Percentiles rank a stretch among this genome's conserved stretches.
Conservation (phyloP, 768 basidiomycete genomes). For the Trichaptum fuscoviolaceum region DNA sequence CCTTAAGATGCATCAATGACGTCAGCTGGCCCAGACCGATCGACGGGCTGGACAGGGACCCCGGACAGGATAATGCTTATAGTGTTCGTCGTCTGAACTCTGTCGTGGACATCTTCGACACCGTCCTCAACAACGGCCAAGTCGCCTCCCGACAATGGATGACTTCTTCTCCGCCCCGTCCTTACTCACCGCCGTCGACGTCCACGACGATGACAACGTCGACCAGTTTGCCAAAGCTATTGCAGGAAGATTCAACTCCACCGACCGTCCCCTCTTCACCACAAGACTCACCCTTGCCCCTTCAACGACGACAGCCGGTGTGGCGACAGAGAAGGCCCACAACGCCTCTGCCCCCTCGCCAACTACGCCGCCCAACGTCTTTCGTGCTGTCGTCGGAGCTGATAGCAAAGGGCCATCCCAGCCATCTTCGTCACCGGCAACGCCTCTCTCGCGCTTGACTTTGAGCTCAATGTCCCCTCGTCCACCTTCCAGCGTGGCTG, state of each 20-base stretch:
- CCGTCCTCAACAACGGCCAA: background rate
- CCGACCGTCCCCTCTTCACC: constrained; percentile 29
- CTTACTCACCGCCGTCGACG: background rate
- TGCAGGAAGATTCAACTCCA: constrained; percentile 35
- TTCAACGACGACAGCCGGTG: constrained; percentile 11
- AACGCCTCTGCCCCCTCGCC: constrained; percentile 15
- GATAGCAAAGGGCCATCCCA: constrained; percentile 3
- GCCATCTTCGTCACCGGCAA: constrained; percentile 1
- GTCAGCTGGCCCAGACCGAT: background rate
- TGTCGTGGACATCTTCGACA: background rate
- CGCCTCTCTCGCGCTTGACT: constrained; percentile 15
- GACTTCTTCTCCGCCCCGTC: constrained; percentile 4
- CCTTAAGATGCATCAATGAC: background rate
- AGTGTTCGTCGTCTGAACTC: background rate
- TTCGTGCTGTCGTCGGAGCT: constrained; percentile 8
- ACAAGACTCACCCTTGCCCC: constrained; percentile 28
- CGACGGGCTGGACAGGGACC: background rate
- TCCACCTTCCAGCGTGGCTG: constrained; percentile 8
- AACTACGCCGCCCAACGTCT: constrained; percentile 10
- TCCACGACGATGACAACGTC: constrained; percentile 15
- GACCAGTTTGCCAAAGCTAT: constrained; percentile 53
- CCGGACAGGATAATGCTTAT: background rate
- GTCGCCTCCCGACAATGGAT: background rate
- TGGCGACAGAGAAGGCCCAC: constrained; percentile 20
- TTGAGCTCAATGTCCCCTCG: constrained; percentile 6